Percentiles rank a stretch among this genome's conserved stretches.
phyloP scores from a whole-genome alignment of 768 basidiomycete genomes.

The Pholiota microspora region DNA sequence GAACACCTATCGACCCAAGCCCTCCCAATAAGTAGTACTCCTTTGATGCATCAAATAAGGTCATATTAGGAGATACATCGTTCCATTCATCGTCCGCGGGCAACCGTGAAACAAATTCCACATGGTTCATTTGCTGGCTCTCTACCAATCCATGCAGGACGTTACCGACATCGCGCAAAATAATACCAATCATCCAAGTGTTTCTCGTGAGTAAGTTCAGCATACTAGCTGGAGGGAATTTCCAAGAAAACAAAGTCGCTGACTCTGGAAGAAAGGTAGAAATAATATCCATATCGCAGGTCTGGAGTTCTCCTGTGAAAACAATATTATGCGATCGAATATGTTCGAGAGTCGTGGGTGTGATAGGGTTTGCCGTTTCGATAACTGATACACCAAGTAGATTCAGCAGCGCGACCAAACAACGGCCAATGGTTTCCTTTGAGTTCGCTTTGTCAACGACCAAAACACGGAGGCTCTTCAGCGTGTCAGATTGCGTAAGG shows the following conservation, averaged over 20 bases:
- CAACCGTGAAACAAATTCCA: not conserved
- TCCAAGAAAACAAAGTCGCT: not conserved
- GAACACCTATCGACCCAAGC: not conserved
- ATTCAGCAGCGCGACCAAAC: not conserved
- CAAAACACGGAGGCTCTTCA: not conserved
- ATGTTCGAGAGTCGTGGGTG: not conserved
- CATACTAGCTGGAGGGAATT: not conserved
- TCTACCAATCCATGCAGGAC: not conserved
- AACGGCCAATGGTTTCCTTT: not conserved
- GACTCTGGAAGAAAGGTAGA: not conserved
- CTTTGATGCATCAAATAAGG: not conserved
- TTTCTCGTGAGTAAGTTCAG: not conserved
- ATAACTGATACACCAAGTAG: not conserved
- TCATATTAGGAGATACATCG: not conserved
- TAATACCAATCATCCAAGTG: constrained; percentile 1
- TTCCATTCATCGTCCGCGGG: not conserved
- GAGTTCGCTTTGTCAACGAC: not conserved
- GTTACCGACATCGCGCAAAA: not conserved
- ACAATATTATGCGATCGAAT: not conserved
- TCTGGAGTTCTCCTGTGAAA: not conserved
- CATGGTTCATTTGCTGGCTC: not conserved
- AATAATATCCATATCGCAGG: not conserved
- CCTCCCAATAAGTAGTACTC: not conserved
- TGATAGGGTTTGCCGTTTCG: not conserved
- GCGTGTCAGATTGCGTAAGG: not conserved